Evolutionary conservation across 352 stramenopile species (phyloP).

Genomic region (Aphanomyces invadans): DNA sequence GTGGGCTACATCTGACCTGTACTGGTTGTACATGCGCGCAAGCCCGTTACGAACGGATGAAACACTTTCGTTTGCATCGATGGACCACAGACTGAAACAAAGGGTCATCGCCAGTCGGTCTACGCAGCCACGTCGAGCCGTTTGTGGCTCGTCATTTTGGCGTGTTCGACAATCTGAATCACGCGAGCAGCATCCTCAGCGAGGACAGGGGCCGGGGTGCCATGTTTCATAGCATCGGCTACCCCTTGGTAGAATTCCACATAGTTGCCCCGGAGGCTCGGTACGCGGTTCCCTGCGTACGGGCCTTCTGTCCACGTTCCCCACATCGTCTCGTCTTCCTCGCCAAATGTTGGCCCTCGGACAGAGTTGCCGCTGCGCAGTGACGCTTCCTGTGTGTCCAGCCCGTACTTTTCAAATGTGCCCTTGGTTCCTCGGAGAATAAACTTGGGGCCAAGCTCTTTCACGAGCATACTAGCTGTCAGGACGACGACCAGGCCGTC

Average conservation of each 20-base stretch:
- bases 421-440: constrained; percentile 51
- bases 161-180: constrained; percentile 66
- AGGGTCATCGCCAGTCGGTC: constrained; percentile 32
- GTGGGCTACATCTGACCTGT: no score
- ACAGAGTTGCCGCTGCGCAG: constrained; percentile 47
- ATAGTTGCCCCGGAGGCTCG: constrained; percentile 45
- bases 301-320: constrained; percentile 35
- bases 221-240: constrained; percentile 45
- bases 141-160: no score
- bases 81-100: no score
- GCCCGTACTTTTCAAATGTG: constrained; percentile 49
- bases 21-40: no score
- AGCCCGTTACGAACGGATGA: no score
- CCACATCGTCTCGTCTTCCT: constrained; percentile 39
- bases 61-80: no score
- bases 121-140: no score
- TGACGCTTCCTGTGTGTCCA: constrained; percentile 55
- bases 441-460: constrained; percentile 54
- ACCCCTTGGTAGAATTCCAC: constrained; percentile 68
- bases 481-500: constrained; percentile 46
- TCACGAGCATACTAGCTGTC: constrained; percentile 56
- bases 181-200: constrained; percentile 44
- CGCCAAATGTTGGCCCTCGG: constrained; percentile 34
- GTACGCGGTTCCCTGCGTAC: constrained; percentile 28
- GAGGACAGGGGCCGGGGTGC: constrained; percentile 42